These are phyloP conservation scores for Oidiodendron maius DNA, from an alignment of 495 filamentous ascomycete genomes.

Conservation along the genomic window DNA sequence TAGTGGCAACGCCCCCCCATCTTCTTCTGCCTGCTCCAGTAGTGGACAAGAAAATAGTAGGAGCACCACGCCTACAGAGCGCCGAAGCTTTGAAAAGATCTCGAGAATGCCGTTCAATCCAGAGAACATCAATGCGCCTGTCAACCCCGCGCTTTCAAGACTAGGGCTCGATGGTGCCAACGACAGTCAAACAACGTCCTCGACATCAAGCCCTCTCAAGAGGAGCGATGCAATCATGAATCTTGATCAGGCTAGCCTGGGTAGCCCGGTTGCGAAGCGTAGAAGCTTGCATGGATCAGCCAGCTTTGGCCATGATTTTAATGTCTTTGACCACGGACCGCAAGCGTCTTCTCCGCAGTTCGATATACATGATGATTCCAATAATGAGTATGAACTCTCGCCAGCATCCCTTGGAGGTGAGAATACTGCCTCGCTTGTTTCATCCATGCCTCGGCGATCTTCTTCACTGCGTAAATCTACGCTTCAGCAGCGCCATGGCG, in stretches of 20 bases:
- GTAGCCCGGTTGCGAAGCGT: constrained; percentile 81
- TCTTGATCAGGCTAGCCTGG: constrained; percentile 67
- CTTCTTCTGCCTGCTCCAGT: constrained; percentile 11
- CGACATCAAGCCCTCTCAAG: constrained; percentile 81
- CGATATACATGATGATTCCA: constrained; percentile 39
- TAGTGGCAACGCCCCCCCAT: constrained; percentile 51
- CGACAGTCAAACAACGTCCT: constrained; percentile 34
- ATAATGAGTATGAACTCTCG: constrained; percentile 27
- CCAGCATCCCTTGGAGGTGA: constrained; percentile 16
- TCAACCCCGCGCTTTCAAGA: constrained; percentile 40
- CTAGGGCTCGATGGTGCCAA: constrained; percentile 32
- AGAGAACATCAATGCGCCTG: constrained; percentile 40
- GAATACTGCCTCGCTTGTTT: constrained; percentile 15
- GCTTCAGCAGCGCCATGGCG: constrained; percentile 70
- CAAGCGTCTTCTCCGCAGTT: constrained; percentile 26
- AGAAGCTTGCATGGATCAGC: constrained; percentile 70
- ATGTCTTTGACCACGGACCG: constrained; percentile 60
- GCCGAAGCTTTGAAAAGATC: constrained; percentile 37
- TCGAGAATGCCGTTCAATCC: constrained; percentile 37
- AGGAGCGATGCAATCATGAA: constrained; percentile 88
- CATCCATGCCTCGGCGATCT: constrained; percentile 43
- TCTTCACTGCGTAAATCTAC: constrained; percentile 81
- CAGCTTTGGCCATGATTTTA: constrained; percentile 47
- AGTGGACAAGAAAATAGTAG: constrained; percentile 52
- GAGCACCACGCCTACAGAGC: constrained; percentile 32